These are phyloP conservation scores for Rhynchosporium graminicola DNA, from an alignment of 2,329 filamentous ascomycete species.

Conservation along the genomic window DNA sequence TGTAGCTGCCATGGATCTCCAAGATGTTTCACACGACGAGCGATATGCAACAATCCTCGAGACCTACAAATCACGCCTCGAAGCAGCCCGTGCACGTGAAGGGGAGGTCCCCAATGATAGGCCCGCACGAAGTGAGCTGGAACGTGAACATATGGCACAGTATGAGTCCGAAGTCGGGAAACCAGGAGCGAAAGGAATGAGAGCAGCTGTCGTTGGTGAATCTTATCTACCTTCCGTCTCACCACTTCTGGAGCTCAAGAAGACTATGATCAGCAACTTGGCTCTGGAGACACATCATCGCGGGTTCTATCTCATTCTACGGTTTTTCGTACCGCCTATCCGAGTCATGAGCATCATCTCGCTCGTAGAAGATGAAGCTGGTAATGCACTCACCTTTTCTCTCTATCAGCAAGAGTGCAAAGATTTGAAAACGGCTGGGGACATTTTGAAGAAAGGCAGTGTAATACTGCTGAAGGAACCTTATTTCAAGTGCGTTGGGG, in stretches of 20 bases:
- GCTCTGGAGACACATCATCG: constrained; percentile 45
- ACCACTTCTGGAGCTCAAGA: constrained; percentile 27
- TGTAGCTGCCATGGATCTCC: constrained; percentile 5
- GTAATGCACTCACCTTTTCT: constrained; percentile 42
- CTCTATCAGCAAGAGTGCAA: constrained; percentile 45
- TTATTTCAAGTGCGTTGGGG: constrained; percentile 47
- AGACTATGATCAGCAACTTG: constrained; percentile 41
- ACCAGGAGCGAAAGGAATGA: constrained; percentile 1
- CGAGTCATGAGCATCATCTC: constrained; percentile 41
- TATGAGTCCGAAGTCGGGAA: not conserved
- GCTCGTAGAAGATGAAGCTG: constrained; percentile 27
- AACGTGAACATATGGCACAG: constrained; percentile 7
- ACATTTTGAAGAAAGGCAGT: constrained; percentile 41
- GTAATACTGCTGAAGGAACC: constrained; percentile 55
- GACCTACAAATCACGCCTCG: constrained; percentile 6
- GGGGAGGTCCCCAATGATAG: constrained; percentile 17
- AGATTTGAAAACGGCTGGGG: constrained; percentile 35
- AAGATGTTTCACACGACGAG: constrained; percentile 9
- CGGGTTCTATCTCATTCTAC: constrained; percentile 41
- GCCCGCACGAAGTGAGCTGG: constrained; percentile 4
- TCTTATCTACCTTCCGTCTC: constrained; percentile 22
- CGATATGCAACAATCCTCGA: constrained; percentile 8
- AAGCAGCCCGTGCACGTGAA: constrained; percentile 12
- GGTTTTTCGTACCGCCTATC: constrained; percentile 38
- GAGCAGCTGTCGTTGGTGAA: constrained; percentile 1